Evolutionary conservation across 495 filamentous ascomycete genomes (phyloP).

Genomic region (Xylaria grammica): DNA sequence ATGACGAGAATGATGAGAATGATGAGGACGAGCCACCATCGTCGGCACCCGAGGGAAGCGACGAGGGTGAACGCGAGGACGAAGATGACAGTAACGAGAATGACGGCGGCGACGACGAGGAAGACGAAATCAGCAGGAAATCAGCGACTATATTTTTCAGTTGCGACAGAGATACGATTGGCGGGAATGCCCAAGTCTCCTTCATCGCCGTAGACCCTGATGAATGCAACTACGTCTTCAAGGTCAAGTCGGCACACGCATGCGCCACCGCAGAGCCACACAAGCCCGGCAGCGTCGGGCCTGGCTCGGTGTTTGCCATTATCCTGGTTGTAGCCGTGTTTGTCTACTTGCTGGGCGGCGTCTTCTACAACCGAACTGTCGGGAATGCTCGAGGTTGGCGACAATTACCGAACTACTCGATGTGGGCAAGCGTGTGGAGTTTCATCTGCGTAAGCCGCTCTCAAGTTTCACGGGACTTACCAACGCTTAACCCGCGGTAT

Average conservation of each 20-base stretch:
- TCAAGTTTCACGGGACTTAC: constrained; percentile 16
- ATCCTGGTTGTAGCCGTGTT: constrained; percentile 84
- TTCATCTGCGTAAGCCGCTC: constrained; percentile 75
- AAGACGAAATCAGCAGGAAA: constrained; percentile 63
- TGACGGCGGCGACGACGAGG: constrained; percentile 47
- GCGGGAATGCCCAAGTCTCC: constrained; percentile 63
- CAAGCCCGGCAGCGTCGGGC: constrained; percentile 72
- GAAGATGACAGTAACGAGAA: constrained; percentile 23
- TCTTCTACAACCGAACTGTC: constrained; percentile 93
- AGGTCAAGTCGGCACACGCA: constrained; percentile 83
- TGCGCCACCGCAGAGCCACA: constrained; percentile 70
- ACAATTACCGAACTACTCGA: constrained; percentile 89
- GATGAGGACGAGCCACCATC: constrained; percentile 45
- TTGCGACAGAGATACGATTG: constrained; percentile 77
- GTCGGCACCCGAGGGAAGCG: constrained; percentile 25
- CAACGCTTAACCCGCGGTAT: constrained; percentile 24
- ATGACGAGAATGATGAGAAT: constrained; percentile 48
- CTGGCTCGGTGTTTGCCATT: constrained; percentile 88
- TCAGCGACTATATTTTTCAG: constrained; percentile 91
- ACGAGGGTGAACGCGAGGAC: constrained; percentile 1
- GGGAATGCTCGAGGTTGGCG: constrained; percentile 95
- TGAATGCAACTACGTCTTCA: constrained; percentile 96
- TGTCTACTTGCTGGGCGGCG: constrained; percentile 90
- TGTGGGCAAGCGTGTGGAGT: constrained; percentile 87
- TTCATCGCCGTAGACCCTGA: constrained; percentile 86